These are phyloP conservation scores for Coemansia nantahalensis DNA, from an alignment of 192 early-diverging fungal genomes.

Conservation along the genomic window DNA sequence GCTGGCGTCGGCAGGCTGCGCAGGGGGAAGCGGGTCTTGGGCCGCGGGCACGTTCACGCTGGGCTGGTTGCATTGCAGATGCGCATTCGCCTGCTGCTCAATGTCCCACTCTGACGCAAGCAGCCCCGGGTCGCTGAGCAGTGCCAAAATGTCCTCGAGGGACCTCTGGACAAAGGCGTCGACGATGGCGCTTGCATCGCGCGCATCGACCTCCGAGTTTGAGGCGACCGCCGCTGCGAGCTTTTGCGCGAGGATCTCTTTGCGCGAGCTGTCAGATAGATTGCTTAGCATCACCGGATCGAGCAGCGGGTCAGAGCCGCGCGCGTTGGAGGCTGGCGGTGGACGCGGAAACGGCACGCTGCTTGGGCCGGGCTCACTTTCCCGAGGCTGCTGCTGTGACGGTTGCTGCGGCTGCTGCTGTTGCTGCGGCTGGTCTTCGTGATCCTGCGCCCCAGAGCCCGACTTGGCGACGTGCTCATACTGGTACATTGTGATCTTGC, in stretches of 20 bases:
- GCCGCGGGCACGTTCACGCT: constrained; percentile 10
- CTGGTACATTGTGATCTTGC: constrained; percentile 52
- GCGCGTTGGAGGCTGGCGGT: constrained; percentile 15
- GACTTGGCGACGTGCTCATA: constrained; percentile 52
- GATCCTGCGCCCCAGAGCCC: background rate
- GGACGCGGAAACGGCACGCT: constrained; percentile 27
- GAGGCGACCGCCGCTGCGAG: constrained; percentile 32
- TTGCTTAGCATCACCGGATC: constrained; percentile 36
- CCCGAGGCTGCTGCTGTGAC: constrained; percentile 1
- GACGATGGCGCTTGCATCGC: constrained; percentile 27
- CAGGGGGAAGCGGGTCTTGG: constrained; percentile 10
- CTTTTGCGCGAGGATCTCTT: constrained; percentile 43
- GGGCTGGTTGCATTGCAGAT: constrained; percentile 9
- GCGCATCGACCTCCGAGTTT: constrained; percentile 36
- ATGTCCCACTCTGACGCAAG: constrained; percentile 46
- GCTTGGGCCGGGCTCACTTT: background rate
- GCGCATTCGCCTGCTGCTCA: constrained; percentile 23
- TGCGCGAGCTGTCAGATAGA: constrained; percentile 34
- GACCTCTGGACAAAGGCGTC: constrained; percentile 23
- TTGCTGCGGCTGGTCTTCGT: background rate
- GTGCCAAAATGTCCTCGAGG: constrained; percentile 41
- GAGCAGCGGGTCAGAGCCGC: constrained; percentile 21
- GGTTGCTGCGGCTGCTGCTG: background rate
- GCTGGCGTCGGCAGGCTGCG: constrained; percentile 1
- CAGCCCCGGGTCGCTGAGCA: constrained; percentile 37